These are phyloP conservation scores for Neurospora crassa DNA, from an alignment of 2,329 filamentous ascomycete species.

Conservation along the genomic window DNA sequence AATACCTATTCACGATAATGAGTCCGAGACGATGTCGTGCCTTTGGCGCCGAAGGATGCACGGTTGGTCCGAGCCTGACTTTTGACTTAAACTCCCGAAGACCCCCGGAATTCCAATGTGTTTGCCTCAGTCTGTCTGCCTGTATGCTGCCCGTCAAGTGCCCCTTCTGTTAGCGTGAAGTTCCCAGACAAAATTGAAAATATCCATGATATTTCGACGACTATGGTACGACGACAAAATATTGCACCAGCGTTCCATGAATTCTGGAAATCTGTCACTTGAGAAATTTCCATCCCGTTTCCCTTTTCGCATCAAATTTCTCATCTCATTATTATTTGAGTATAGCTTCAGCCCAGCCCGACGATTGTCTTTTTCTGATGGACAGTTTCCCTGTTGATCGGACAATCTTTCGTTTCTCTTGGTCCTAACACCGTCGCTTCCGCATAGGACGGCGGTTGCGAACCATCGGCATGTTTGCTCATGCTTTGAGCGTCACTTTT, in stretches of 20 bases:
- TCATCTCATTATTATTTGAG: neutral
- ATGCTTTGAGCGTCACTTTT: too few species aligned
- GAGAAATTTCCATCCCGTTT: neutral
- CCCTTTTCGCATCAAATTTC: neutral
- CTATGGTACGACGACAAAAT: neutral
- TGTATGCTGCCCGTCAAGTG: neutral
- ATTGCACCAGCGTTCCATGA: neutral
- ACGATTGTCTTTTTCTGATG: too few species aligned
- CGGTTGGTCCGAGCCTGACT: too few species aligned
- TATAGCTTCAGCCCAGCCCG: too few species aligned
- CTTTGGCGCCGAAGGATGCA: neutral
- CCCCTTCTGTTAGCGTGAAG: neutral
- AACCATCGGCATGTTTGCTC: too few species aligned
- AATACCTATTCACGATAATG: too few species aligned
- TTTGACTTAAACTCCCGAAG: too few species aligned
- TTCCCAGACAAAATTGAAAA: neutral
- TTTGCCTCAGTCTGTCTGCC: neutral
- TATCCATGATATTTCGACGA: neutral
- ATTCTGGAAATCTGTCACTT: neutral
- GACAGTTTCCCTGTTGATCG: rapidly evolving
- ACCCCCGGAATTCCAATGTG: too few species aligned
- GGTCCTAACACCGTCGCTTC: too few species aligned
- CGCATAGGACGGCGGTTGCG: too few species aligned
- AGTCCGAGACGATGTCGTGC: neutral
- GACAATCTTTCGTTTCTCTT: too few species aligned